Evolutionary conservation across 257 asterid species (phyloP).

Genomic region (Fraxinus excelsior): DNA sequence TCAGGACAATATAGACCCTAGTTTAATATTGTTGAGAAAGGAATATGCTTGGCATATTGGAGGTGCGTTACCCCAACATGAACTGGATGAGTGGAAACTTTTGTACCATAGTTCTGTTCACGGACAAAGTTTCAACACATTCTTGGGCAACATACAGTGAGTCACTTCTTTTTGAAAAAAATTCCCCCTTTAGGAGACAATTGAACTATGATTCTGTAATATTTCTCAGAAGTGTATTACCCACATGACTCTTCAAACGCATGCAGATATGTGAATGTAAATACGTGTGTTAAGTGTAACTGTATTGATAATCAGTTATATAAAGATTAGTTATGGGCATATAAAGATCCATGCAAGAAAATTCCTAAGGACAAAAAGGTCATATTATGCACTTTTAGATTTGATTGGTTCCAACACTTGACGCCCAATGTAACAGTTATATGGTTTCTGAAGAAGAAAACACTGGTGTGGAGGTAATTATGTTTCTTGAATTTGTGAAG

Average conservation of each 20-base stretch:
- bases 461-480: neutral
- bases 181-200: neutral
- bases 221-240: constrained; percentile 9
- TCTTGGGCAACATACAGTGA: constrained; percentile 78
- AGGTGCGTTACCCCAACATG: constrained; percentile 69
- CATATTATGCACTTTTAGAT: neutral
- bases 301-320: neutral
- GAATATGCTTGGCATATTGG: constrained; percentile 94
- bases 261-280: neutral
- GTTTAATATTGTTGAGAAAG: constrained; percentile 61
- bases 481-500: neutral
- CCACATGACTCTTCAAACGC: neutral
- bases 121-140: constrained; percentile 88
- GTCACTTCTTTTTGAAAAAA: constrained; percentile 38
- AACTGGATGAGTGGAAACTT: constrained; percentile 82
- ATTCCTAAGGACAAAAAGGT: neutral
- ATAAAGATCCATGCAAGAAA: neutral
- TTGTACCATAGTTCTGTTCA: constrained; percentile 77
- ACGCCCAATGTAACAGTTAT: neutral
- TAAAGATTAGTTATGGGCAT: neutral
- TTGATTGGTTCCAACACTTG: neutral
- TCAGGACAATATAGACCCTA: constrained; percentile 46
- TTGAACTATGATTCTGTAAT: neutral
- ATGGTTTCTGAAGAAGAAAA: neutral
- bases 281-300: neutral